Evolutionary conservation across 352 stramenopile genomes (phyloP).

Genomic region (Phytophthora fragariae): DNA sequence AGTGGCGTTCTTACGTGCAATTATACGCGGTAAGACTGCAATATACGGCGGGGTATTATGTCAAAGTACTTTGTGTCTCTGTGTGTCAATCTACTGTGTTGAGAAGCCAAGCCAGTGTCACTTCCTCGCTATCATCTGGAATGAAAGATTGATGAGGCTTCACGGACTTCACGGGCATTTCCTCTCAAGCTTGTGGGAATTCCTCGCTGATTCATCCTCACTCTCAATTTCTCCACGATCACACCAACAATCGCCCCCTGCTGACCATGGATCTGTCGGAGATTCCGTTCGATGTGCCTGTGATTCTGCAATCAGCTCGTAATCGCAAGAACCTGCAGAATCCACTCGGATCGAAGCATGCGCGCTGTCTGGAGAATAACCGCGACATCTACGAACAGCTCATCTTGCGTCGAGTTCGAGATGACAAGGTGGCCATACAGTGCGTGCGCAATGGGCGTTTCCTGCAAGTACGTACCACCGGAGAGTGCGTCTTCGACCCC

Average conservation of each 20-base stretch:
- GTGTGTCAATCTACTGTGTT: neutral
- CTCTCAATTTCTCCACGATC: neutral
- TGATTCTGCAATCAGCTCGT: constrained; percentile 22
- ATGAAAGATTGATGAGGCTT: too few relatives aligned
- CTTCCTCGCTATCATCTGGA: neutral
- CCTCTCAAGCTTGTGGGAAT: neutral
- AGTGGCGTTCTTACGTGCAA: neutral
- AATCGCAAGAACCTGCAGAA: constrained; percentile 25
- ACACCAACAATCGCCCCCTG: neutral
- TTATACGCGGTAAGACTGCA: constrained; percentile 29
- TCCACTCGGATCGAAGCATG: constrained; percentile 12
- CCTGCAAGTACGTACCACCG: neutral
- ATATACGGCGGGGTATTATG: constrained; percentile 45
- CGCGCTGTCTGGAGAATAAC: constrained; percentile 7
- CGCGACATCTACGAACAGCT: constrained; percentile 25
- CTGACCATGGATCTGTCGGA: constrained; percentile 18
- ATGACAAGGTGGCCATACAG: constrained; percentile 25
- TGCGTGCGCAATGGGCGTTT: neutral
- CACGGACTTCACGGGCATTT: too few relatives aligned
- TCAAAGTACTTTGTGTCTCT: constrained; percentile 18
- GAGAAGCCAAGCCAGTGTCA: neutral
- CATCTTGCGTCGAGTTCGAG: constrained; percentile 18
- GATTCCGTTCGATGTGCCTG: constrained; percentile 24
- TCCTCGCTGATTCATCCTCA: neutral
- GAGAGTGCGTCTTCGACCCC: neutral